Conservation (phyloP, 768 basidiomycete genomes). For the Trichaptum fuscoviolaceum region DNA sequence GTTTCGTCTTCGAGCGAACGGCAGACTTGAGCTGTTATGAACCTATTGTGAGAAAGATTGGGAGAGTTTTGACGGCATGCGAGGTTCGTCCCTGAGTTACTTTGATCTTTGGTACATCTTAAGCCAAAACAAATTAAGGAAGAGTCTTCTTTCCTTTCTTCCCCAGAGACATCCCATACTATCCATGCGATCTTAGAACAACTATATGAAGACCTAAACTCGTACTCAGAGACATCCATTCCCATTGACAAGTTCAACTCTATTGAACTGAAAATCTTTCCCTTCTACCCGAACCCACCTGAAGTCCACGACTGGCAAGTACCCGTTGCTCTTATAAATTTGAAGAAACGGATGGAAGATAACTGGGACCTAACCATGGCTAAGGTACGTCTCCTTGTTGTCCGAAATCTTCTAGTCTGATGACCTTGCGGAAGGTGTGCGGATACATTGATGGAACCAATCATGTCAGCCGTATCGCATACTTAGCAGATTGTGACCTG, state of each 20-base stretch:
- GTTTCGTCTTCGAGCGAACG: constrained; percentile 90
- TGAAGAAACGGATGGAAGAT: constrained; percentile 73
- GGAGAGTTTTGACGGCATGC: constrained; percentile 79
- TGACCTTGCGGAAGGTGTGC: constrained; percentile 56
- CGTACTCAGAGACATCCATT: constrained; percentile 94
- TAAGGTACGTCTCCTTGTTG: constrained; percentile 43
- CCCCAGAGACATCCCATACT: constrained; percentile 52
- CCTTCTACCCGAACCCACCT: constrained; percentile 93
- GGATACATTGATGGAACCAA: constrained; percentile 86
- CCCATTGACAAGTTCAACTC: constrained; percentile 88
- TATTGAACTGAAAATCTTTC: constrained; percentile 93
- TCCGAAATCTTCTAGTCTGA: constrained; percentile 4
- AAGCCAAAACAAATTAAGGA: constrained; percentile 40
- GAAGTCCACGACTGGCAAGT: constrained; percentile 93
- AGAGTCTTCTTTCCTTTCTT: constrained; percentile 86
- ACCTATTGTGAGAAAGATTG: constrained; percentile 91
- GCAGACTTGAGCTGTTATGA: constrained; percentile 96
- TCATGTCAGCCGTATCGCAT: constrained; percentile 86
- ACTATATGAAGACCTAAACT: constrained; percentile 94
- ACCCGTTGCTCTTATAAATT: constrained; percentile 81
- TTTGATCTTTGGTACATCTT: not conserved
- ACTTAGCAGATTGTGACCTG: constrained; percentile 85
- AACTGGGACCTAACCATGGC: constrained; percentile 97
- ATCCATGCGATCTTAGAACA: constrained; percentile 89
- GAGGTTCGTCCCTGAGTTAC: constrained; percentile 56